These are phyloP conservation scores for Tremellales sp. DNA, from an alignment of 1,284 basidiomycete species.

Conservation along the genomic window DNA sequence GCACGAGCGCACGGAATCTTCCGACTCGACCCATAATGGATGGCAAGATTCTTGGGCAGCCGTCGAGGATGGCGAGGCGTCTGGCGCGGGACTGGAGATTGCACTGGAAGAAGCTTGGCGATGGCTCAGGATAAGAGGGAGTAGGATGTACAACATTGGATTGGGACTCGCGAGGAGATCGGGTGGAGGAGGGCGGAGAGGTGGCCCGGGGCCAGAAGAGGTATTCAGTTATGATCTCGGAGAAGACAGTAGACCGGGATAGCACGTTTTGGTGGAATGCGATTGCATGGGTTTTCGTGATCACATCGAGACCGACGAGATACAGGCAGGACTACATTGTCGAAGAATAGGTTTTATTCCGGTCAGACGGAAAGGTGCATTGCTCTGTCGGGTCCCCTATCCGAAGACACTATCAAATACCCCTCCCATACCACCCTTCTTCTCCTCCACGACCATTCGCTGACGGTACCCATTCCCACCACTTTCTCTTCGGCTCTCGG, in stretches of 20 bases:
- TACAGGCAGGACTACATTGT: too few species aligned
- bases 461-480: constrained; percentile 27
- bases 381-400: too few species aligned
- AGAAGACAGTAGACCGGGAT: neutral
- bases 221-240: constrained; percentile 1
- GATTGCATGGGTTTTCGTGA: too few species aligned
- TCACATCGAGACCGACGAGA: too few species aligned
- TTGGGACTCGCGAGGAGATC: neutral
- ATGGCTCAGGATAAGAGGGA: constrained; percentile 18
- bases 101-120: constrained; percentile 45
- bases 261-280: too few species aligned
- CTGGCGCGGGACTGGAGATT: constrained; percentile 37
- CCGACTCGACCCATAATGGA: constrained; percentile 15
- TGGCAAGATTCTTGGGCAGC: constrained; percentile 17
- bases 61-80: constrained; percentile 16
- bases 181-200: neutral
- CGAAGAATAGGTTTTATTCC: too few species aligned
- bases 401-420: constrained; percentile 46
- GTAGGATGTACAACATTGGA: constrained; percentile 1
- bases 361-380: too few species aligned
- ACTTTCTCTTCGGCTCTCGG: constrained; percentile 1
- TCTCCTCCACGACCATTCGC: constrained; percentile 33
- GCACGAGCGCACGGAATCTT: constrained; percentile 4
- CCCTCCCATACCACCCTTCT: constrained; percentile 30
- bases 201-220: too few species aligned